These are phyloP conservation scores for Paramyrothecium sp. DNA, from an alignment of 2,329 filamentous ascomycete genomes.

Conservation along the genomic window DNA sequence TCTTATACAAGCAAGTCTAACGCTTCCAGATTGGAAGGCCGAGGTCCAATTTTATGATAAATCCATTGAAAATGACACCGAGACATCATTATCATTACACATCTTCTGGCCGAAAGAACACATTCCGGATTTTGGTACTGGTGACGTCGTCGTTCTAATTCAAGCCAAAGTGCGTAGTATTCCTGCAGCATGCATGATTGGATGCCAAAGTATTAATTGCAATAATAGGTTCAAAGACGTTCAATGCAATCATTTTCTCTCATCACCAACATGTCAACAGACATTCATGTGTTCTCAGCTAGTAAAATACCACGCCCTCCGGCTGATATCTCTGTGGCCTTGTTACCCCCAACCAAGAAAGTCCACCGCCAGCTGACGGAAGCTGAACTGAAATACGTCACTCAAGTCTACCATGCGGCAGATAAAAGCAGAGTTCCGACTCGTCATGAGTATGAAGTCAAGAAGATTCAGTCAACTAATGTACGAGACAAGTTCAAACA, in stretches of 20 bases:
- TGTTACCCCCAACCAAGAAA: slow-evolving; percentile 15
- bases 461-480: slow-evolving; percentile 37
- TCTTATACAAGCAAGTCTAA: slow-evolving; percentile 3
- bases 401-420: slow-evolving; percentile 43
- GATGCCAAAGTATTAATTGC: slow-evolving; percentile 8
- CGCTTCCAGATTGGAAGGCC: slow-evolving; percentile 54
- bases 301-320: slow-evolving; percentile 31
- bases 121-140: slow-evolving; percentile 45
- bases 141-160: slow-evolving; percentile 44
- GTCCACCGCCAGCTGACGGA: slow-evolving; percentile 16
- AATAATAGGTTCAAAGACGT: slow-evolving; percentile 40
- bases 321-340: slow-evolving; percentile 29
- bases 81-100: slow-evolving; percentile 44
- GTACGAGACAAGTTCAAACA: slow-evolving; percentile 58
- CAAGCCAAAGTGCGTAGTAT: slow-evolving; percentile 48
- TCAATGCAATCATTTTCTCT: slow-evolving; percentile 35
- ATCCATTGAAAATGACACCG: slow-evolving; percentile 44
- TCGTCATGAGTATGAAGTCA: slow-evolving; percentile 38
- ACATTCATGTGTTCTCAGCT: slow-evolving; percentile 42
- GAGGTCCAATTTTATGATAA: slow-evolving; percentile 60
- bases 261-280: slow-evolving; percentile 38
- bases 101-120: slow-evolving; percentile 56
- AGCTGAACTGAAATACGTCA: slow-evolving; percentile 42
- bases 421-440: slow-evolving; percentile 43
- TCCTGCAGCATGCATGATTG: not conserved